phyloP scores from a whole-genome alignment of 2,329 filamentous ascomycete species.

The Arthrobotrys sinensis region DNA sequence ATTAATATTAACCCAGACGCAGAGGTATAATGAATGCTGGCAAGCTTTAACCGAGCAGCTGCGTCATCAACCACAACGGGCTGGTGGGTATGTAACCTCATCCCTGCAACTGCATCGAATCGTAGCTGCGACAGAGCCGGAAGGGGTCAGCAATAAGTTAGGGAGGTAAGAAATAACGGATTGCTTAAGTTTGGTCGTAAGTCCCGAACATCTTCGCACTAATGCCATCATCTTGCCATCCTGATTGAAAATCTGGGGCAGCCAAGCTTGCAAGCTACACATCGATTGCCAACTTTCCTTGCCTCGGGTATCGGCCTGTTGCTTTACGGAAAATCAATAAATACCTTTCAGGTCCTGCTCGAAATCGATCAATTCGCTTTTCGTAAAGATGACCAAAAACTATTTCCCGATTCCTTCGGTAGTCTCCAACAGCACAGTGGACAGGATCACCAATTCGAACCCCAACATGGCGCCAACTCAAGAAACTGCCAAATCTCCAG shows the following conservation, averaged over 20 bases:
- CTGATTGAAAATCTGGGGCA: conserved; percentile 32
- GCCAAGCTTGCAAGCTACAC: background rate
- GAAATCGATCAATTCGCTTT: background rate
- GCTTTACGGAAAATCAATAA: conserved; percentile 14
- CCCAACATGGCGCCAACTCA: conserved; percentile 19
- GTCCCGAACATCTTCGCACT: conserved; percentile 11
- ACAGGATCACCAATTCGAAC: conserved; percentile 28
- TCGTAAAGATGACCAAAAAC: conserved; percentile 40
- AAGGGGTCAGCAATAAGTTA: background rate
- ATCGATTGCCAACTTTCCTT: background rate
- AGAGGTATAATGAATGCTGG: background rate
- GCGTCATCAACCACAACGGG: conserved; percentile 36
- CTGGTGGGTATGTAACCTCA: conserved; percentile 27
- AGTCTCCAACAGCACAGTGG: conserved; percentile 6
- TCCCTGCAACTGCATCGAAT: conserved; percentile 15
- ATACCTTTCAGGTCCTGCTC: conserved; percentile 8
- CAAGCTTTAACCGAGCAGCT: conserved; percentile 19
- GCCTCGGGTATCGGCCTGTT: background rate
- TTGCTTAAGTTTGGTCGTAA: conserved; percentile 22
- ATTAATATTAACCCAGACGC: background rate
- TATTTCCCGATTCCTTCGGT: conserved; percentile 40
- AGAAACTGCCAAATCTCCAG: conserved; percentile 20
- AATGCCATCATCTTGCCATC: conserved; percentile 29
- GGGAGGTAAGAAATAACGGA: background rate
- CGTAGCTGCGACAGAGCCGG: background rate